These are phyloP conservation scores for Suillus americanus DNA, from an alignment of 768 basidiomycete genomes.

Conservation along the genomic window DNA sequence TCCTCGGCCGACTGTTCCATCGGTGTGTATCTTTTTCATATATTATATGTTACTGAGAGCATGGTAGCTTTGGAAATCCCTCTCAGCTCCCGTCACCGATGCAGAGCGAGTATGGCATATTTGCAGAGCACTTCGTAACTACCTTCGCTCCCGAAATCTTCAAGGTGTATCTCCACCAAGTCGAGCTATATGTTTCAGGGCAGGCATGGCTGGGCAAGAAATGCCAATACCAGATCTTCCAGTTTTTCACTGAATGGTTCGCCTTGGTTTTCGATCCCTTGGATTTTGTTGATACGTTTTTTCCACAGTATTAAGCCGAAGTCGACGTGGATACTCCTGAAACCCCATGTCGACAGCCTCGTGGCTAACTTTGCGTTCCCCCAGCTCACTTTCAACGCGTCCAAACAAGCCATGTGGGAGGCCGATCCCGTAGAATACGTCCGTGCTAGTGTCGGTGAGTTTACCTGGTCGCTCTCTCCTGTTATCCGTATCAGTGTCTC, in stretches of 20 bases:
- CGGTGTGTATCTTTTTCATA: slow-evolving; percentile 37
- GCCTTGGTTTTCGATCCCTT: slow-evolving; percentile 17
- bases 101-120: slow-evolving; percentile 65
- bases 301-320: slow-evolving; percentile 80
- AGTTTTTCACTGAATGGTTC: slow-evolving; percentile 87
- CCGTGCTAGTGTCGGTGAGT: slow-evolving; percentile 69
- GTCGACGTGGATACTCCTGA: slow-evolving; percentile 85
- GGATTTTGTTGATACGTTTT: slow-evolving; percentile 13
- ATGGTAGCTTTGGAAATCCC: slow-evolving; percentile 75
- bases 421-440: slow-evolving; percentile 84
- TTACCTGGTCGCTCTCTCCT: neutral
- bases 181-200: slow-evolving; percentile 68
- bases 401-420: slow-evolving; percentile 70
- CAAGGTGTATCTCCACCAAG: slow-evolving; percentile 67
- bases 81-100: slow-evolving; percentile 78
- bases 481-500: neutral
- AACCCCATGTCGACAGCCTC: slow-evolving; percentile 78
- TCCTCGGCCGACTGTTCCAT: slow-evolving; percentile 71
- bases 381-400: slow-evolving; percentile 74
- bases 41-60: slow-evolving; percentile 7
- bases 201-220: slow-evolving; percentile 82
- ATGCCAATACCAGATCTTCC: slow-evolving; percentile 80
- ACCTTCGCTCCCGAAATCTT: slow-evolving; percentile 86
- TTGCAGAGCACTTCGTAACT: slow-evolving; percentile 76
- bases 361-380: slow-evolving; percentile 86